Conservation (phyloP, 2,329 filamentous ascomycete genomes). For the Neurospora crassa region DNA sequence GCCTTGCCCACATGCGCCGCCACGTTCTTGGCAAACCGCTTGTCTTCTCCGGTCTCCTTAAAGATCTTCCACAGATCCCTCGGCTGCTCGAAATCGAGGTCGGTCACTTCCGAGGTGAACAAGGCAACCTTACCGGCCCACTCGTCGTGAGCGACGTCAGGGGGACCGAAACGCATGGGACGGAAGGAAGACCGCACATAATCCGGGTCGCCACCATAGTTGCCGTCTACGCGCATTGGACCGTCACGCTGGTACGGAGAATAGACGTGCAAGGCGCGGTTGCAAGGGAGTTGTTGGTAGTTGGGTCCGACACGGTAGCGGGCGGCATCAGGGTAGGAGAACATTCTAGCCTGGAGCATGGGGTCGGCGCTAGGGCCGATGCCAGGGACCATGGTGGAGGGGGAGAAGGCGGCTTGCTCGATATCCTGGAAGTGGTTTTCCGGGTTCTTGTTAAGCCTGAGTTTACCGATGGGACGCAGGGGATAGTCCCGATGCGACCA, state of each 20-base stretch:
- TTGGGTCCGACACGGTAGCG: conserved; percentile 45
- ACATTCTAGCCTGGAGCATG: conserved; percentile 43
- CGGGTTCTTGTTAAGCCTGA: conserved; percentile 45
- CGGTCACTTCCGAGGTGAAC: not conserved
- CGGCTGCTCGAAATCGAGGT: not conserved
- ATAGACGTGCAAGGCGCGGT: conserved; percentile 30
- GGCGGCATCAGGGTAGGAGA: conserved; percentile 43
- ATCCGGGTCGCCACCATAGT: conserved; percentile 35
- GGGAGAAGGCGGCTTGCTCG: conserved; percentile 50
- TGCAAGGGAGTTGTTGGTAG: conserved; percentile 44
- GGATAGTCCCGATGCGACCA: conserved; percentile 46
- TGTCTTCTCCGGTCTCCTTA: not conserved
- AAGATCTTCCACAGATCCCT: not conserved
- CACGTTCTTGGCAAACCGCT: not conserved
- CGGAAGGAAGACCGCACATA: conserved; percentile 20
- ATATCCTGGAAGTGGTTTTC: conserved; percentile 29
- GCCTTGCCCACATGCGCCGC: not conserved
- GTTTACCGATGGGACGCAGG: conserved; percentile 39
- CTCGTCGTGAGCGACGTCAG: not conserved
- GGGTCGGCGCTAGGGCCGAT: conserved; percentile 43
- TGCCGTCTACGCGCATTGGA: conserved; percentile 23
- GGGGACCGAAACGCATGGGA: not conserved
- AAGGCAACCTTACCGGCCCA: not conserved
- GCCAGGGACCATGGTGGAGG: conserved; percentile 45
- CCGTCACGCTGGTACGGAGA: conserved; percentile 32